phyloP scores from a whole-genome alignment of 768 basidiomycete genomes.

The Kwoniella bestiolae region DNA sequence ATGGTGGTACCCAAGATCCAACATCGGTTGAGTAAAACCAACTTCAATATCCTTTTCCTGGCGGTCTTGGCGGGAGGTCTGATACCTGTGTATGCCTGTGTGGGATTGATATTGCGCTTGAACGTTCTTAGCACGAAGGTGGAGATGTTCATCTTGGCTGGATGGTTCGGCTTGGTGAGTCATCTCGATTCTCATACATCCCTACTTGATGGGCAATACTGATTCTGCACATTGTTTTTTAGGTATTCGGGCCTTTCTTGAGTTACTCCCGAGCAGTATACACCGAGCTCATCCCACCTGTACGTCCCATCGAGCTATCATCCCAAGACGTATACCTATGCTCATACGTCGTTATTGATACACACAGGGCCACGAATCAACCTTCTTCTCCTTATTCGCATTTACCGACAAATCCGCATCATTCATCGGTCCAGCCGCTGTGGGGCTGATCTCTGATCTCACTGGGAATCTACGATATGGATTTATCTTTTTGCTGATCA shows the following conservation, averaged over 20 bases:
- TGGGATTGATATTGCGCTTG: slow-evolving; percentile 70
- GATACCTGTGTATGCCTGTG: slow-evolving; percentile 79
- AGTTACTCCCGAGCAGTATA: slow-evolving; percentile 85
- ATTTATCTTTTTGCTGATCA: slow-evolving; percentile 81
- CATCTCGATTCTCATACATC: not conserved
- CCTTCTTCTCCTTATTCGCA: slow-evolving; percentile 82
- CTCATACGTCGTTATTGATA: not conserved
- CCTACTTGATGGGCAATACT: not conserved
- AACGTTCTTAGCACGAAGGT: slow-evolving; percentile 72
- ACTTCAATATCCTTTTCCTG: slow-evolving; percentile 68
- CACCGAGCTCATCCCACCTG: slow-evolving; percentile 78
- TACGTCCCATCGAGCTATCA: slow-evolving; percentile 18
- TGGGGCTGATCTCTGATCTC: slow-evolving; percentile 81
- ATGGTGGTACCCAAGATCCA: slow-evolving; percentile 80
- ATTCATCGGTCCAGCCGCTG: slow-evolving; percentile 86
- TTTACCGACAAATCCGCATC: slow-evolving; percentile 87
- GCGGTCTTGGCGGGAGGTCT: slow-evolving; percentile 70
- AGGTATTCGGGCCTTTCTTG: slow-evolving; percentile 86
- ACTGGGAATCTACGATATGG: slow-evolving; percentile 91
- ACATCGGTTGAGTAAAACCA: slow-evolving; percentile 67
- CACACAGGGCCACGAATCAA: slow-evolving; percentile 76
- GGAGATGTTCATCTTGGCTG: slow-evolving; percentile 83
- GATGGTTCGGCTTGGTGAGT: slow-evolving; percentile 73
- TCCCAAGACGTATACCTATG: not conserved
- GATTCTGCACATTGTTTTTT: too few relatives aligned